These are phyloP conservation scores for Cyberlindnera meyerae DNA, from an alignment of 805 yeast genomes.

Conservation along the genomic window DNA sequence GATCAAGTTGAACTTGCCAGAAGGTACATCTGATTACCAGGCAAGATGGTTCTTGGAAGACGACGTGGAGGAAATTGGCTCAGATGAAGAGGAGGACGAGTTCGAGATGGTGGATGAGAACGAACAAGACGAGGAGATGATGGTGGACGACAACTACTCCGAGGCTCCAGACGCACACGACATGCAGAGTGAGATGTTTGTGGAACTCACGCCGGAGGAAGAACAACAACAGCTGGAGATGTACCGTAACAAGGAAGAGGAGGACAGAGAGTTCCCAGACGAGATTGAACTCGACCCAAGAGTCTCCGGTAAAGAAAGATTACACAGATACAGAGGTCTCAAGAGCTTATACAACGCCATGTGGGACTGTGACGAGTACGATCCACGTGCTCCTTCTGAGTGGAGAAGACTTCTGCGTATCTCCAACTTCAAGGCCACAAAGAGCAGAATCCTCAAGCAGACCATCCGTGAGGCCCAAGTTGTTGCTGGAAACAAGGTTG, in stretches of 20 bases:
- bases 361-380: slow-evolving; percentile 87
- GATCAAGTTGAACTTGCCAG: slow-evolving; percentile 52
- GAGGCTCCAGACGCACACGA: slow-evolving; percentile 29
- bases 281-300: slow-evolving; percentile 81
- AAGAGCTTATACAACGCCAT: slow-evolving; percentile 72
- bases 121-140: slow-evolving; percentile 19
- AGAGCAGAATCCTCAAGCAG: slow-evolving; percentile 62
- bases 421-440: slow-evolving; percentile 71
- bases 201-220: slow-evolving; percentile 75
- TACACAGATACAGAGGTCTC: slow-evolving; percentile 80
- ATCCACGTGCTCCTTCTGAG: slow-evolving; percentile 67
- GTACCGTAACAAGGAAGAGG: slow-evolving; percentile 66
- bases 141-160: slow-evolving; percentile 28
- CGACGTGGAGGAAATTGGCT: slow-evolving; percentile 23
- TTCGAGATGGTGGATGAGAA: slow-evolving; percentile 9
- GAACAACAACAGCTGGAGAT: slow-evolving; percentile 71
- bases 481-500: slow-evolving; percentile 60
- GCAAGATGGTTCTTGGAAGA: slow-evolving; percentile 75
- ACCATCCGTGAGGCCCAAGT: slow-evolving; percentile 41
- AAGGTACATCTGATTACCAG: slow-evolving; percentile 76
- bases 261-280: slow-evolving; percentile 92
- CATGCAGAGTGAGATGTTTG: slow-evolving; percentile 51
- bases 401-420: slow-evolving; percentile 75
- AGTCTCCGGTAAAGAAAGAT: slow-evolving; percentile 69
- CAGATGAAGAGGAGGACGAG: slow-evolving; percentile 26